Base-by-base conservation (phyloP, 148 eudicot species). In the Camellia sinensis region DNA sequence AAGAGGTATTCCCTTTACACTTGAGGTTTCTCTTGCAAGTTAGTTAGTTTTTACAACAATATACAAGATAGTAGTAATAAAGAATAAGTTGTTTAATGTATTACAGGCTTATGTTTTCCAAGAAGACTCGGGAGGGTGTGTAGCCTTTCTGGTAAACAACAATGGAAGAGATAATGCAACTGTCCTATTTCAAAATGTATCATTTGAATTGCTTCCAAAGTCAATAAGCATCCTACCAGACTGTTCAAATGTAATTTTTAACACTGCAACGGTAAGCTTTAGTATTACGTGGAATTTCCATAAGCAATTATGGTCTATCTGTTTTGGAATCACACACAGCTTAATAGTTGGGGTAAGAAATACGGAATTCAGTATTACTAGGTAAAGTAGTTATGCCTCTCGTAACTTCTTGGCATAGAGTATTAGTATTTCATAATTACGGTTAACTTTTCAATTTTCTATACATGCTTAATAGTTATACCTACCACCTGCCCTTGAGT, bases 221-320 rank as follows among this genome's bases (percentile, higher is more conserved):
- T 89, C 91, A 43, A 87, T 89, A 50, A 89, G 87, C 78, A 80
- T 89, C 78, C 82, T 89, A 71, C 83, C 88, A n/a, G 83, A 87
- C 67, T 89, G 91, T 75, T n/a, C 67, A 54, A 82, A 71, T 78
- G 73, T 56, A 29, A 46, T 81, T 65, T 89, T 87, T 69, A 87
- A 83, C 88, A 85, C 89, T 15, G 86, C 85, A 75, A 83, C 59
- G 73, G 88, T 83, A 81, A 70, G 85, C 40, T 46, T 4, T 53
- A 2, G 3, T 44, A 8, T 21, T 50, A 2, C 59, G 21, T 48
- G 12, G 43, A 21, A 21, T 17, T 17, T 3, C 62, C 18, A 4
- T 65, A 13, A 65, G 11, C 13, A 3, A 29, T 65, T 65, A 60
- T 29, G 44, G 22, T 11, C 52, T 29, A 40, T 29, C 68, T 29